Conservation (phyloP, 208 protist species). For the Wallacemonas rigidus region DNA sequence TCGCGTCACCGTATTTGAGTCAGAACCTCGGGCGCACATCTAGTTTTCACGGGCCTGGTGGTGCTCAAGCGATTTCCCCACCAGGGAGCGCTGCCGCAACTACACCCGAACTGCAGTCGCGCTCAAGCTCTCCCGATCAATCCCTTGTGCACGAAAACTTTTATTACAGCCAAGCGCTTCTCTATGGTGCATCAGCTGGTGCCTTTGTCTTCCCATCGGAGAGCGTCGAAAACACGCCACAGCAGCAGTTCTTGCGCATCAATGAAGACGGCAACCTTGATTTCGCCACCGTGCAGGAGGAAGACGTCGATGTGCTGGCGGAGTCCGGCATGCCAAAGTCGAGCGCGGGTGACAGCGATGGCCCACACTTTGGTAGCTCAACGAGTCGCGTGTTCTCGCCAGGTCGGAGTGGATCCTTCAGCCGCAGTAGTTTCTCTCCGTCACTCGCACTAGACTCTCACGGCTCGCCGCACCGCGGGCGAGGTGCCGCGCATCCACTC, state of each 20-base stretch:
- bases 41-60: constrained; percentile 3
- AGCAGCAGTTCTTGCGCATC: constrained; percentile 82
- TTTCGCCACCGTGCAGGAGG: constrained; percentile 57
- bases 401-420: constrained; percentile 45
- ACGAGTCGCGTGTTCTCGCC: constrained; percentile 42
- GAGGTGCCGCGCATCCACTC: constrained; percentile 30
- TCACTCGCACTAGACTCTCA: constrained; percentile 24
- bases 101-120: constrained; percentile 36
- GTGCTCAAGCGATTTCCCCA: not conserved
- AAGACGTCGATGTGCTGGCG: constrained; percentile 51
- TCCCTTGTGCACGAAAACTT: constrained; percentile 80
- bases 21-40: constrained; percentile 11
- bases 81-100: constrained; percentile 15
- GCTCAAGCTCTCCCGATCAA: constrained; percentile 53
- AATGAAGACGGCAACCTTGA: constrained; percentile 85
- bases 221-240: constrained; percentile 31
- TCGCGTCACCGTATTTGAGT: constrained; percentile 12
- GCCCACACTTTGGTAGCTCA: constrained; percentile 28
- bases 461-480: constrained; percentile 33
- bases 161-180: constrained; percentile 58
- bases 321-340: constrained; percentile 35
- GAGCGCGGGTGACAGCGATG: constrained; percentile 38
- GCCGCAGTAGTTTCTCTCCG: constrained; percentile 31
- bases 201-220: constrained; percentile 75
- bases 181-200: constrained; percentile 60